Evolutionary conservation across 495 filamentous ascomycete species (phyloP).

Genomic region (Annulohypoxylon nitens): DNA sequence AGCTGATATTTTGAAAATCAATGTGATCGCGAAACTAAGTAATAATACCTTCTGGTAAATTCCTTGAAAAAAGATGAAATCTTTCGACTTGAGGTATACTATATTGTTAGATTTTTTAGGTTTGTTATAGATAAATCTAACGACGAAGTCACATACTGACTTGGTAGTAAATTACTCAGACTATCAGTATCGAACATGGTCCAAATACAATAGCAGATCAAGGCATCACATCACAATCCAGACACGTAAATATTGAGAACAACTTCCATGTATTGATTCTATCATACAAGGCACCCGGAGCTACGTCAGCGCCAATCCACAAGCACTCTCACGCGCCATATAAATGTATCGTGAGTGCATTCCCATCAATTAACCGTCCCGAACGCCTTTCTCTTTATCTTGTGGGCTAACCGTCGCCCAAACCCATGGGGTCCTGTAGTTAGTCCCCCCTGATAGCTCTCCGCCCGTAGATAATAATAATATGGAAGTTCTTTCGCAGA

Average conservation of each 20-base stretch:
- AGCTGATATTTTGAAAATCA: not conserved
- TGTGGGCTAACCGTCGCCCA: constrained; percentile 22
- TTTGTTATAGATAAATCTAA: no score
- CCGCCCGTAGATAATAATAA: constrained; percentile 27
- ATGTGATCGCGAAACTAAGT: not conserved
- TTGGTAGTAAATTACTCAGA: not conserved
- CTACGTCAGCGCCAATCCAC: constrained; percentile 14
- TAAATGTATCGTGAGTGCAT: constrained; percentile 16
- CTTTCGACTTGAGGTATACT: no score
- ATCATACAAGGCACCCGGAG: constrained; percentile 37
- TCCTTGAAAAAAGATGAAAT: not conserved
- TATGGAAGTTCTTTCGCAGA: constrained; percentile 44
- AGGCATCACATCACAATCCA: not conserved
- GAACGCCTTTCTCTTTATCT: constrained; percentile 26
- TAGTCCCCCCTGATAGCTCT: constrained; percentile 2
- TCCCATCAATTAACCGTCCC: constrained; percentile 22
- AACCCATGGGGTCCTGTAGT: constrained; percentile 17
- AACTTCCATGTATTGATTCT: constrained; percentile 44
- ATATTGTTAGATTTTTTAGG: no score
- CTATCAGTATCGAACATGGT: not conserved
- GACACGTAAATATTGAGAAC: constrained; percentile 6
- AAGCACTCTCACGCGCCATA: constrained; percentile 15
- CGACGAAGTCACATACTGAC: not conserved
- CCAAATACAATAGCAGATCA: no score
- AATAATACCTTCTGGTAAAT: not conserved